These are phyloP conservation scores for Citrullus colocynthis DNA, from an alignment of 306 rosid genomes.

Conservation along the genomic window DNA sequence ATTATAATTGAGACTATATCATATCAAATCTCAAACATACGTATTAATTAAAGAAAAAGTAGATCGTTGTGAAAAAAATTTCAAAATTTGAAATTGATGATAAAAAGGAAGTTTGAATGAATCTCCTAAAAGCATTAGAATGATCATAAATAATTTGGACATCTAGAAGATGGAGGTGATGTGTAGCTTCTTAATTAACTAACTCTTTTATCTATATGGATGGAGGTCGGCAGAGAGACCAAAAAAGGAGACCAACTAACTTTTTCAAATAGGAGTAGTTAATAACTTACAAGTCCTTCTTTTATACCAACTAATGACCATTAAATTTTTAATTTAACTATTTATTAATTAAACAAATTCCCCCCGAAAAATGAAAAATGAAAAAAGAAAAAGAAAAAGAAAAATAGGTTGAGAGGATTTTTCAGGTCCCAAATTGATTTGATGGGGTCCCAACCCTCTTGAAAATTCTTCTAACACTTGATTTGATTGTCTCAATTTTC, in stretches of 20 bases:
- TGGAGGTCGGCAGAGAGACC: background rate
- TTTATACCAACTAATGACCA: background rate
- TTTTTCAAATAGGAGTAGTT: background rate
- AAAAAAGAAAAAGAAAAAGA: background rate
- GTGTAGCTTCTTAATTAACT: background rate
- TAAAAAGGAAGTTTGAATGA: background rate
- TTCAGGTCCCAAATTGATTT: constrained; percentile 19
- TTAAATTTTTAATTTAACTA: background rate
- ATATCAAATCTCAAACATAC: background rate
- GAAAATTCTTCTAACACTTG: background rate
- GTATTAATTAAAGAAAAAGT: background rate
- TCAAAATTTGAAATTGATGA: background rate
- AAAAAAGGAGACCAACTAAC: background rate
- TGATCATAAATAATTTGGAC: background rate
- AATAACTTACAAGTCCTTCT: background rate
- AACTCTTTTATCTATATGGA: background rate
- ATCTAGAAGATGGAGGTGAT: background rate
- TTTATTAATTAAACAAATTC: background rate
- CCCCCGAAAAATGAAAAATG: background rate
- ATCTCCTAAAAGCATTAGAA: background rate
- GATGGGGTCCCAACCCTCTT: constrained; percentile 6
- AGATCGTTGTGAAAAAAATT: background rate
- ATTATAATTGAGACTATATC: background rate
- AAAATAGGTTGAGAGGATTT: background rate
- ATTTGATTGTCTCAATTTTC: background rate